Evolutionary conservation across 2,329 filamentous ascomycete species (phyloP).

Genomic region (Cryphonectria parasitica): DNA sequence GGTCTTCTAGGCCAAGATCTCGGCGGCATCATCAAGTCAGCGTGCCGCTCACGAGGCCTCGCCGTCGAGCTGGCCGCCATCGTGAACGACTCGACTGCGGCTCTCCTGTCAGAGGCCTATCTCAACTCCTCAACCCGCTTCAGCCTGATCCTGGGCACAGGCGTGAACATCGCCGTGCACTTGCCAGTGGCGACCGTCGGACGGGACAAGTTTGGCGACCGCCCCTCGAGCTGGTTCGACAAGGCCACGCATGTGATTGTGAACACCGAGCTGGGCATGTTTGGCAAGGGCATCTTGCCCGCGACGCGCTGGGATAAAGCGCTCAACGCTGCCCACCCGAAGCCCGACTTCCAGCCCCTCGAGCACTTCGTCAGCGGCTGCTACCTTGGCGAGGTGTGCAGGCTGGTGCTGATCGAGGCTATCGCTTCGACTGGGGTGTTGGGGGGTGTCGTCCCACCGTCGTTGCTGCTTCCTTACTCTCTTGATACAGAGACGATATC

Average conservation of each 20-base stretch:
- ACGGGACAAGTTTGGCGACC: slow-evolving; percentile 58
- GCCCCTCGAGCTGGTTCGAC: slow-evolving; percentile 60
- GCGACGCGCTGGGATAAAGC: slow-evolving; percentile 63
- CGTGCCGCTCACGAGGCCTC: slow-evolving; percentile 56
- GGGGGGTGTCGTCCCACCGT: slow-evolving; percentile 59
- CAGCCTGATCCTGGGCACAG: slow-evolving; percentile 69
- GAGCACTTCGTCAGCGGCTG: slow-evolving; percentile 67
- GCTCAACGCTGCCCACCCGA: slow-evolving; percentile 56
- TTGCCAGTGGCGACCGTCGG: slow-evolving; percentile 62
- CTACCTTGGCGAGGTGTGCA: slow-evolving; percentile 68
- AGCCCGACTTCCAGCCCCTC: slow-evolving; percentile 64
- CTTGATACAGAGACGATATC: slow-evolving; percentile 65
- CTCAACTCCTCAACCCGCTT: slow-evolving; percentile 62
- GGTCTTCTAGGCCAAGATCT: slow-evolving; percentile 64
- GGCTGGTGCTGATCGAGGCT: slow-evolving; percentile 62
- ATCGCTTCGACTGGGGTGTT: slow-evolving; percentile 58
- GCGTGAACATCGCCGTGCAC: slow-evolving; percentile 68
- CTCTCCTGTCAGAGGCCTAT: slow-evolving; percentile 67
- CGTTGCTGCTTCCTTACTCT: slow-evolving; percentile 56
- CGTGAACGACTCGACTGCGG: slow-evolving; percentile 70
- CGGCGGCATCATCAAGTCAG: slow-evolving; percentile 58
- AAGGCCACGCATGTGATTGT: slow-evolving; percentile 65
- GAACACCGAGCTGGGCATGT: slow-evolving; percentile 71
- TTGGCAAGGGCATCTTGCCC: slow-evolving; percentile 62
- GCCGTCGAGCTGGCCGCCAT: slow-evolving; percentile 63